A percentile compares a stretch with the other conserved stretches of the same genome.
Conservation (phyloP, 306 rosid genomes). For the Canavalia gladiata region DNA sequence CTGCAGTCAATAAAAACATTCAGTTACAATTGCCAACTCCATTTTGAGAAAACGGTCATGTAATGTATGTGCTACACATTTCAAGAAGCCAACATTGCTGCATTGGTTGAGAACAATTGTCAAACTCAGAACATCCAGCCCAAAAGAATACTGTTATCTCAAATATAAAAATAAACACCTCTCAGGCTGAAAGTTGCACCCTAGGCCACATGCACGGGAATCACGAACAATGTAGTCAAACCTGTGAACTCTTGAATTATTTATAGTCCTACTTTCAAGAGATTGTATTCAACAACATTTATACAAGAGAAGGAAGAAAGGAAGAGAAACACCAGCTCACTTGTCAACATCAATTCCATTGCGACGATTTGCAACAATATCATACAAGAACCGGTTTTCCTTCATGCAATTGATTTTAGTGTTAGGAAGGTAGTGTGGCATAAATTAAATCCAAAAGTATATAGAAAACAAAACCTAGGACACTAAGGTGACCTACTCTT, state of each 20-base stretch:
- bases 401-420: slow-evolving; percentile 20
- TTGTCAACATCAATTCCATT: slow-evolving; percentile 97
- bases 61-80: slow-evolving; percentile 35
- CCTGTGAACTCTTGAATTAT: slow-evolving; percentile 54
- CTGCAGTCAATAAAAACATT: slow-evolving; percentile 43
- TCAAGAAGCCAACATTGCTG: slow-evolving; percentile 34
- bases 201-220: slow-evolving; percentile 88
- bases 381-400: slow-evolving; percentile 81
- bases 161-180: slow-evolving; percentile 54
- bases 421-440: neutral
- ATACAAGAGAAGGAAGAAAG: slow-evolving; percentile 15
- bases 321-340: slow-evolving; percentile 54
- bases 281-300: slow-evolving; percentile 16
- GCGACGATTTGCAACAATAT: slow-evolving; percentile 95
- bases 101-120: slow-evolving; percentile 16
- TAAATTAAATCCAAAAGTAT: slow-evolving; percentile 1
- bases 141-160: slow-evolving; percentile 32
- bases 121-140: slow-evolving; percentile 43
- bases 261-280: slow-evolving; percentile 31
- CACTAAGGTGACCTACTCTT: slow-evolving; percentile 47
- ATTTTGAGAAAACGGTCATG: slow-evolving; percentile 26
- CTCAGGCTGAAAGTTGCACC: slow-evolving; percentile 84
- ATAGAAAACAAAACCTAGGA: slow-evolving; percentile 16
- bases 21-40: slow-evolving; percentile 24
- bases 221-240: slow-evolving; percentile 95